These are phyloP conservation scores for Podospora conica DNA, from an alignment of 495 filamentous ascomycete genomes.

Conservation along the genomic window DNA sequence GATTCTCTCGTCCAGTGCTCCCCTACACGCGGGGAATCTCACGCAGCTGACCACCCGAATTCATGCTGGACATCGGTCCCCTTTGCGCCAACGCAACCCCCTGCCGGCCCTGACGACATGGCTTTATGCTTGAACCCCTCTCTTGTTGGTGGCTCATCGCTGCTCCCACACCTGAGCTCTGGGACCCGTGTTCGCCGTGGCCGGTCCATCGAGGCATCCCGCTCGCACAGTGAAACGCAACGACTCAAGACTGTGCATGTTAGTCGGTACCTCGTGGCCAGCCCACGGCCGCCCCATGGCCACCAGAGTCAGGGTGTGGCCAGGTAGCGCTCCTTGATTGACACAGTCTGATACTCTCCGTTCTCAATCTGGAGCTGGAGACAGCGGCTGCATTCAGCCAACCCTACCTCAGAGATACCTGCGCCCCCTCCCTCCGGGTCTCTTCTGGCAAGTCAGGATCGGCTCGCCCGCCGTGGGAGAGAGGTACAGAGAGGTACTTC, in stretches of 20 bases:
- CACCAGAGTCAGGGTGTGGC: slow-evolving; percentile 1
- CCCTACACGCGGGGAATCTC: neutral
- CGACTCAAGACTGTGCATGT: neutral
- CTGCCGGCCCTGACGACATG: slow-evolving; percentile 22
- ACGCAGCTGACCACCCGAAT: neutral
- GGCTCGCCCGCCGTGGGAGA: slow-evolving; percentile 9
- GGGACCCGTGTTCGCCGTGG: neutral
- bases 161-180: slow-evolving; percentile 21
- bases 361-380: slow-evolving; percentile 5
- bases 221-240: slow-evolving; percentile 10
- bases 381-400: slow-evolving; percentile 20
- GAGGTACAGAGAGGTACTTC: slow-evolving; percentile 1
- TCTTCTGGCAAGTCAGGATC: slow-evolving; percentile 17
- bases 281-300: neutral
- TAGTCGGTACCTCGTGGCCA: slow-evolving; percentile 10
- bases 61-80: neutral
- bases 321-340: slow-evolving; percentile 9
- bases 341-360: slow-evolving; percentile 11
- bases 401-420: slow-evolving; percentile 12
- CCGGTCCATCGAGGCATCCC: slow-evolving; percentile 9
- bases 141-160: slow-evolving; percentile 2
- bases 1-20: neutral
- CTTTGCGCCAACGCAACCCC: slow-evolving; percentile 1
- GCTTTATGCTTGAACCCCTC: slow-evolving; percentile 8
- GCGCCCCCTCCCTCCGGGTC: slow-evolving; percentile 12